These are phyloP conservation scores for Pseudogymnoascus sp. DNA, from an alignment of 2,329 filamentous ascomycete species.

Conservation along the genomic window DNA sequence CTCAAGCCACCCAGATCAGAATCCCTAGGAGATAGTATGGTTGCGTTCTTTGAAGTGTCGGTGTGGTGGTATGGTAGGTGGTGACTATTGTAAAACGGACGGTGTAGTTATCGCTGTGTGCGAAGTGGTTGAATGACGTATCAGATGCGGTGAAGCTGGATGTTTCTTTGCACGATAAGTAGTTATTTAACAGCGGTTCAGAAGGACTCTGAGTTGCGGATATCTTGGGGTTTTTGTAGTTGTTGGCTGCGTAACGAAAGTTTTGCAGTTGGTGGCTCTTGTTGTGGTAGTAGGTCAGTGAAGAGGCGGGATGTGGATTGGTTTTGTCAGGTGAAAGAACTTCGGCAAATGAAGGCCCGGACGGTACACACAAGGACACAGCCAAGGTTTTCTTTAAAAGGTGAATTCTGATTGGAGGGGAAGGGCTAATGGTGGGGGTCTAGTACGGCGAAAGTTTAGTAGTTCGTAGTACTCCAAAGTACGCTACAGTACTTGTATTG, in stretches of 20 bases:
- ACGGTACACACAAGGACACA: background rate
- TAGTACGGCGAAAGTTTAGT: background rate
- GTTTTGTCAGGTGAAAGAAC: constrained; percentile 2
- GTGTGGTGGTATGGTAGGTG: background rate
- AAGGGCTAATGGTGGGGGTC: background rate
- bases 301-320: constrained; percentile 6
- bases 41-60: background rate
- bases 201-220: constrained; percentile 9
- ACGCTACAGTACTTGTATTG: background rate
- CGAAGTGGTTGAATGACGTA: background rate
- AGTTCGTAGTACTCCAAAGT: background rate
- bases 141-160: background rate
- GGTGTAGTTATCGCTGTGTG: background rate
- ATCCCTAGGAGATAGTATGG: constrained; percentile 6
- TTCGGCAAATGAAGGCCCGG: constrained; percentile 6
- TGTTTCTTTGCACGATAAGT: background rate
- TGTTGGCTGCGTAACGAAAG: constrained; percentile 3
- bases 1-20: constrained; percentile 1
- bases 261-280: constrained; percentile 7
- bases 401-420: background rate
- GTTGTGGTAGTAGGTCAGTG: background rate
- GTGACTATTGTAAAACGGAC: background rate
- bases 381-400: background rate
- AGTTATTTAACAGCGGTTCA: background rate
- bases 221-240: background rate